phyloP scores from a whole-genome alignment of 2,329 filamentous ascomycete genomes.

The Aureobasidium sp. region DNA sequence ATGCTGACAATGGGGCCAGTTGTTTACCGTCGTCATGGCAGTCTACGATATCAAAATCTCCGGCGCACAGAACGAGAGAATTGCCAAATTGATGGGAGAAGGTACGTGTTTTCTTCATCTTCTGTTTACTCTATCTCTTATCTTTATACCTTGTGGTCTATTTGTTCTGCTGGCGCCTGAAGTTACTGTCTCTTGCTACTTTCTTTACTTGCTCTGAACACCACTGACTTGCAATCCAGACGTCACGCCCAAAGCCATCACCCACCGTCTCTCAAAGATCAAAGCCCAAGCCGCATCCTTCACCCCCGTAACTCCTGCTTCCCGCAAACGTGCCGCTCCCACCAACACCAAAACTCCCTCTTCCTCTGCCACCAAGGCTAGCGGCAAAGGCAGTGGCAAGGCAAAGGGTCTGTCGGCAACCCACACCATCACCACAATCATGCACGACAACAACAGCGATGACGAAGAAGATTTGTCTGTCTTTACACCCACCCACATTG shows the following conservation, averaged over 20 bases:
- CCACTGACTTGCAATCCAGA: slow-evolving; percentile 16
- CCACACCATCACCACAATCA: not conserved
- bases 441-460: slow-evolving; percentile 1
- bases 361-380: not conserved
- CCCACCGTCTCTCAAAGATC: slow-evolving; percentile 25
- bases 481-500: not conserved
- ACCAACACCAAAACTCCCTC: not conserved
- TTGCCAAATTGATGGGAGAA: slow-evolving; percentile 26
- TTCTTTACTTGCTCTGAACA: not conserved
- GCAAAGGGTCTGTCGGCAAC: not conserved
- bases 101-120: slow-evolving; percentile 17
- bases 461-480: not conserved
- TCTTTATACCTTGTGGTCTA: too few relatives aligned
- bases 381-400: not conserved
- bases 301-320: not conserved
- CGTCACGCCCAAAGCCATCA: slow-evolving; percentile 28
- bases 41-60: slow-evolving; percentile 27
- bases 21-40: slow-evolving; percentile 25
- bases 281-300: not conserved
- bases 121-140: not conserved
- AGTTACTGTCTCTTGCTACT: not conserved
- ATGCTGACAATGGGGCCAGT: slow-evolving; percentile 15
- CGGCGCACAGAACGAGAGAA: slow-evolving; percentile 18
- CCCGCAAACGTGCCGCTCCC: not conserved
- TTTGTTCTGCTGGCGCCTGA: too few relatives aligned